Conservation (phyloP, 441 rosid genomes). For the Macaranga tanarius region DNA sequence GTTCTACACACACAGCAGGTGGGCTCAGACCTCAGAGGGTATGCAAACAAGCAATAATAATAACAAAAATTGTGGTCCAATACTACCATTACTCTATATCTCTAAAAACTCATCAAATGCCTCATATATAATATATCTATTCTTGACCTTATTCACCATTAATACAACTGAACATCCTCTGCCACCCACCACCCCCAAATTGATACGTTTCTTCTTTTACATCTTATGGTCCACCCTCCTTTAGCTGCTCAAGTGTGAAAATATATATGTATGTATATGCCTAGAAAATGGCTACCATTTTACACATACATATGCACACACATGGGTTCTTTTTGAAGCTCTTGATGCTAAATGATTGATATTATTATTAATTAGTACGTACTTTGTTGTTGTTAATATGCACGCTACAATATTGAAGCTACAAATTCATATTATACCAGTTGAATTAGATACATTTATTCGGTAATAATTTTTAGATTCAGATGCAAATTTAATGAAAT, state of each 20-base stretch:
- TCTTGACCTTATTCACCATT: background rate
- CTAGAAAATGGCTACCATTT: no score
- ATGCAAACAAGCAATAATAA: background rate
- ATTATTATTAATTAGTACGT: no score
- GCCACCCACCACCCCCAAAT: background rate
- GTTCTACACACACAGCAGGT: background rate
- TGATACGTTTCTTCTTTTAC: background rate
- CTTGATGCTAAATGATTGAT: no score
- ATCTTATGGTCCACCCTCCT: background rate
- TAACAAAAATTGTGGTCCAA: background rate
- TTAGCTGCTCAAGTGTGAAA: background rate
- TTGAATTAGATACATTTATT: no score
- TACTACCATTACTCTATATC: background rate
- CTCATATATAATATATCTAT: background rate
- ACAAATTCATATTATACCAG: no score
- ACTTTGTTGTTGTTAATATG: no score
- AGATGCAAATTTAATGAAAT: no score
- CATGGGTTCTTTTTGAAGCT: no score
- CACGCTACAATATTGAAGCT: no score
- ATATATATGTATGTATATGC: background rate
- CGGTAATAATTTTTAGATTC: no score
- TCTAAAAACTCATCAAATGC: background rate
- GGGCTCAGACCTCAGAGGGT: background rate
- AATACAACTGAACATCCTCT: slow-evolving; percentile 17
- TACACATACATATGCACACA: no score